Conservation (phyloP, 2,329 filamentous ascomycete species). For the Cladosporium halotolerans region DNA sequence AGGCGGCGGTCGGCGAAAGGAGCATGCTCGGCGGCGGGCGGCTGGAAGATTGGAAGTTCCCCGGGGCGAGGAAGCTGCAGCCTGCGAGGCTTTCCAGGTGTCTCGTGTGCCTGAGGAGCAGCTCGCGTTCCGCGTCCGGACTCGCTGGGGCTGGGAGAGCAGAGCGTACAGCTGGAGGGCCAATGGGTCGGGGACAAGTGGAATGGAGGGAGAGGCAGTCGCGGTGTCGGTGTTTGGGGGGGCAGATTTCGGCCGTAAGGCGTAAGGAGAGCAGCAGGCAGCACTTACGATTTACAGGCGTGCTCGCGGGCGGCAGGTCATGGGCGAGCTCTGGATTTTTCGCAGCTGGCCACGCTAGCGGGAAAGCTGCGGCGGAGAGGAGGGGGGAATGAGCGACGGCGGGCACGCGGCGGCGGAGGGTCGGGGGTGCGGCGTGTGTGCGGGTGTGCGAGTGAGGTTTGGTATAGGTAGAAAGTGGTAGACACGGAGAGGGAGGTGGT, state of each 20-base stretch:
- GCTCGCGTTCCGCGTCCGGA: too few species aligned
- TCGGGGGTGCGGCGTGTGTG: background rate
- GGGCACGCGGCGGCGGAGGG: background rate
- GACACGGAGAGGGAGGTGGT: background rate
- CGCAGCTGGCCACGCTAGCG: background rate
- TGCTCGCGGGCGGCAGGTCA: background rate
- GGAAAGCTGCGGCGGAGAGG: background rate
- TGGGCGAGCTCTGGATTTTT: background rate
- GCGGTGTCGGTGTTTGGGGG: background rate
- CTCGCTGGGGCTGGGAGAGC: too few species aligned
- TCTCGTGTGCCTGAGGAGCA: too few species aligned
- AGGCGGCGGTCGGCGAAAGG: background rate
- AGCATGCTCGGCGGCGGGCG: background rate
- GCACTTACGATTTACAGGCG: background rate
- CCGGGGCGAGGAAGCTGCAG: background rate
- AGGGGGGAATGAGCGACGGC: background rate
- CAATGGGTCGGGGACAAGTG: background rate
- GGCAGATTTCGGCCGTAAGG: constrained; percentile 1
- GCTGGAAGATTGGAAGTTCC: too few species aligned
- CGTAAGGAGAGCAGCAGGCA: too few species aligned
- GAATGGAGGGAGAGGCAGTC: background rate
- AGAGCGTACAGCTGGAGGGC: background rate
- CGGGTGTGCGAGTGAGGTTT: background rate
- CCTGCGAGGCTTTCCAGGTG: background rate
- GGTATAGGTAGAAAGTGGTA: background rate